These are phyloP conservation scores for Plantago major DNA, from an alignment of 257 asterid species.

Conservation along the genomic window DNA sequence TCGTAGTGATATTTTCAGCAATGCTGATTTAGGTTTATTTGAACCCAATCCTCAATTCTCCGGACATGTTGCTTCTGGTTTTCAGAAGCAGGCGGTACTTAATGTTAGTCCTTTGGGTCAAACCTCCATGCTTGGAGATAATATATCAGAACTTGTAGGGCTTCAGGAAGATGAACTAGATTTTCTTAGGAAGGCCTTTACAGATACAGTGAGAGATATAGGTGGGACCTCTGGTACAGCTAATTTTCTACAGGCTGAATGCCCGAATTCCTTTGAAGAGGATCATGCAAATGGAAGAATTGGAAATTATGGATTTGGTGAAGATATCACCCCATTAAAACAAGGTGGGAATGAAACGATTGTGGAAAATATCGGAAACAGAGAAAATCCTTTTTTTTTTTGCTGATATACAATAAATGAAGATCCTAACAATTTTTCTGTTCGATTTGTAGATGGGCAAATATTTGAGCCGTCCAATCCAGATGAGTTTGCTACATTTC, in stretches of 20 bases:
- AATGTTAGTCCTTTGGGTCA: slow-evolving; percentile 41
- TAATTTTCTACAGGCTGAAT: slow-evolving; percentile 33
- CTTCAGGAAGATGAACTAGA: slow-evolving; percentile 67
- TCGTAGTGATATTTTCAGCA: slow-evolving; percentile 53
- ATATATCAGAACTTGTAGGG: slow-evolving; percentile 40
- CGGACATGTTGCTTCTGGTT: slow-evolving; percentile 40
- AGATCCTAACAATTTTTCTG: slow-evolving; percentile 32
- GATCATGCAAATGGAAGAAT: slow-evolving; percentile 27
- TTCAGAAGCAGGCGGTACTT: slow-evolving; percentile 35
- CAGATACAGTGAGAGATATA: slow-evolving; percentile 43
- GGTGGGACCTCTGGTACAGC: slow-evolving; percentile 27
- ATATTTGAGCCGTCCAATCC: slow-evolving; percentile 34
- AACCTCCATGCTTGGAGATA: slow-evolving; percentile 36
- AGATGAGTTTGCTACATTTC: slow-evolving; percentile 39
- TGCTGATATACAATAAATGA: slow-evolving; percentile 31
- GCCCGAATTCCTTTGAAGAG: slow-evolving; percentile 35
- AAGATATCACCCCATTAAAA: slow-evolving; percentile 33
- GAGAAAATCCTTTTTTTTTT: slow-evolving; percentile 19
- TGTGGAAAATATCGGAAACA: slow-evolving; percentile 30
- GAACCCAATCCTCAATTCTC: slow-evolving; percentile 44
- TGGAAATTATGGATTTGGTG: slow-evolving; percentile 46
- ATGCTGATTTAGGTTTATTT: slow-evolving; percentile 52
- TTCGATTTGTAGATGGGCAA: slow-evolving; percentile 40
- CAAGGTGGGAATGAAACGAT: slow-evolving; percentile 36
- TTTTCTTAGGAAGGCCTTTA: slow-evolving; percentile 60